A percentile compares a stretch with the other conserved stretches of the same genome.
phyloP scores from a whole-genome alignment of 2,329 filamentous ascomycete genomes.

The Thermoascus crustaceus region DNA sequence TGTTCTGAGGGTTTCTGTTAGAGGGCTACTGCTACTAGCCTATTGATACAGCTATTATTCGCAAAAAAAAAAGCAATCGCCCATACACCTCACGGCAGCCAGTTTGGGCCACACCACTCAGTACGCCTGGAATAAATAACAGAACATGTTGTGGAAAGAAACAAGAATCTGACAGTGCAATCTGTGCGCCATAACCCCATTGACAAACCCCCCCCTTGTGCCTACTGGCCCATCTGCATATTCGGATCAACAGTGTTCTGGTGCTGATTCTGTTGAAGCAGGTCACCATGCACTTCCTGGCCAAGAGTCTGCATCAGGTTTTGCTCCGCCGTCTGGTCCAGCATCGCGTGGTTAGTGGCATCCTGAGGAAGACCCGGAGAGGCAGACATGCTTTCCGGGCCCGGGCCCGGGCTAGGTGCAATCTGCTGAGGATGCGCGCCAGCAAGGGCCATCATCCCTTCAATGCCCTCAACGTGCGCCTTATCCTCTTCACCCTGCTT shows the following conservation, averaged over 20 bases:
- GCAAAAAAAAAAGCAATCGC: background rate
- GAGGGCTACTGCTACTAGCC: background rate
- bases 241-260: constrained; percentile 27
- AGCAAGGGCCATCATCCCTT: constrained; percentile 41
- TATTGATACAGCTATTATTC: background rate
- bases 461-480: constrained; percentile 40
- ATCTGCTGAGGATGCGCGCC: constrained; percentile 32
- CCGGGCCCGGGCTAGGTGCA: constrained; percentile 20
- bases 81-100: background rate
- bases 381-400: constrained; percentile 25
- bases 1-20: too few species aligned
- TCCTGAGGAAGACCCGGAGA: constrained; percentile 29
- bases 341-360: constrained; percentile 21
- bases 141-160: too few species aligned
- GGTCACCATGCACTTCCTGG: constrained; percentile 33
- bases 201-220: too few species aligned
- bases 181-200: background rate
- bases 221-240: constrained; percentile 27
- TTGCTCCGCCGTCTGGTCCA: constrained; percentile 35
- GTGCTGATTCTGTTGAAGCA: constrained; percentile 24
- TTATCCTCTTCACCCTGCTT: constrained; percentile 40
- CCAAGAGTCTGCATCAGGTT: constrained; percentile 37
- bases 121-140: background rate
- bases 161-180: background rate
- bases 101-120: background rate